Evolutionary conservation across 2,329 filamentous ascomycete genomes (phyloP), one percentile per base, ranked within the genome.

Genomic region (Aspergillus candidus): DNA sequence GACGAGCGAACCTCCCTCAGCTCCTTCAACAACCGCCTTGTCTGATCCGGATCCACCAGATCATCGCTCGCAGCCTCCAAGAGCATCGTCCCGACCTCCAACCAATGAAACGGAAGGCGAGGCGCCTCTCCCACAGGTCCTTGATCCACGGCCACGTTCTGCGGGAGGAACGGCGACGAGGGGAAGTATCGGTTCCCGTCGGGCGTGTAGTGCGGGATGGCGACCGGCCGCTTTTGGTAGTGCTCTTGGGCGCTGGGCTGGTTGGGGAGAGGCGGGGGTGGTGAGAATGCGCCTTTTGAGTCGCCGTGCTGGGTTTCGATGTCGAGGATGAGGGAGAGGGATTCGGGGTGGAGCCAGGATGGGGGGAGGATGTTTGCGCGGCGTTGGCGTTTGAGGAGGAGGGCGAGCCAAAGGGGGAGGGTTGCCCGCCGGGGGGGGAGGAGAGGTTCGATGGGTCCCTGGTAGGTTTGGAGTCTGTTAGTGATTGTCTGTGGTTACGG

Each of bases 311-410:
- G 81, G 22, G 84, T 93, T 62, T 98, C 93, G 58, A 86, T 77
- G 44, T 86, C 78, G 48, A 97, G 80, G 49, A 97, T 86, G 8
- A 83, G 75, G 49, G 80, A 75, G 4, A 98, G 81, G 3, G 86
- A 85, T 48, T 83, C 73, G 0, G 86, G 77, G 49, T 86, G 81
- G 6, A 98, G 80, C 93, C 93, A 98, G 12, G 88, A 77, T 7
- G 93, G 93, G 0, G 93, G 84, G 4, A 93, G 74, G 53, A 98
- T 95, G 70, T 95, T 96, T 56, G 89, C 89, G 59, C 93, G 85
- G 42, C 86, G 82, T 70, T 98, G 93, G 51, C 90, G 88, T 70
- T 97, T 97, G 43, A 98, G 82, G 17, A 97, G 82, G 12, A 97
- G 78, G 2, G 93, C 93, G 12, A 98, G 85, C 93, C 93, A 98